phyloP scores from a whole-genome alignment of 2,329 filamentous ascomycete genomes.

The Escovopsis sp. region DNA sequence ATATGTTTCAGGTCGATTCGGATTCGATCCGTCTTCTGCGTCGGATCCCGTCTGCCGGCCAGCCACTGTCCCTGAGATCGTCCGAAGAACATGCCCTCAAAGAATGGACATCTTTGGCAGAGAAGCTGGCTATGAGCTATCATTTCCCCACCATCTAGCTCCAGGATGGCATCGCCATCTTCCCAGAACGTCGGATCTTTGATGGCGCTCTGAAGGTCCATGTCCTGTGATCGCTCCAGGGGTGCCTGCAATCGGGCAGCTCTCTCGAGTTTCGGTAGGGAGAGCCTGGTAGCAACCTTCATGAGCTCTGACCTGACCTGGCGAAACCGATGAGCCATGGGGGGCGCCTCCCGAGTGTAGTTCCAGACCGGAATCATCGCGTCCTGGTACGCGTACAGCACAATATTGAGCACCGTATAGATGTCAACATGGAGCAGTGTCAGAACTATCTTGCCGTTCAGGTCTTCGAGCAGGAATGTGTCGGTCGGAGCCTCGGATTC shows the following conservation, averaged over 20 bases:
- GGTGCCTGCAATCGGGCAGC: constrained; percentile 62
- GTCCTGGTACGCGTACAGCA: constrained; percentile 72
- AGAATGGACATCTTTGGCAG: constrained; percentile 81
- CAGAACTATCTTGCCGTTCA: constrained; percentile 38
- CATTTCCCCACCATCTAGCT: constrained; percentile 61
- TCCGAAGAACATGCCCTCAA: constrained; percentile 79
- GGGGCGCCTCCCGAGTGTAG: constrained; percentile 49
- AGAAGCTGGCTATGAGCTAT: constrained; percentile 64
- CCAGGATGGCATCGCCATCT: constrained; percentile 64
- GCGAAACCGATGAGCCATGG: constrained; percentile 58
- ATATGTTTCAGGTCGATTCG: constrained; percentile 75
- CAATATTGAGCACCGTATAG: constrained; percentile 63
- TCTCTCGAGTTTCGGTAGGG: constrained; percentile 57
- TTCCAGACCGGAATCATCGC: constrained; percentile 76
- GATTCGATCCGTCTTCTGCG: constrained; percentile 29
- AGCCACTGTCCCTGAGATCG: constrained; percentile 78
- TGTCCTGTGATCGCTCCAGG: constrained; percentile 47
- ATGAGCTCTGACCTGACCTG: constrained; percentile 76
- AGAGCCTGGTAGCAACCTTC: constrained; percentile 60
- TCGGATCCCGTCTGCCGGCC: constrained; percentile 43
- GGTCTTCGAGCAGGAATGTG: constrained; percentile 20
- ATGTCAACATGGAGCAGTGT: constrained; percentile 59
- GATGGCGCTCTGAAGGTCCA: constrained; percentile 58
- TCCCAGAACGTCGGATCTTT: constrained; percentile 57
- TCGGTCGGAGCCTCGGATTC: constrained; percentile 14